Percentiles rank a stretch among this genome's conserved stretches.
Conservation (phyloP, 192 early-diverging fungal genomes). For the Phycomyces nitens region DNA sequence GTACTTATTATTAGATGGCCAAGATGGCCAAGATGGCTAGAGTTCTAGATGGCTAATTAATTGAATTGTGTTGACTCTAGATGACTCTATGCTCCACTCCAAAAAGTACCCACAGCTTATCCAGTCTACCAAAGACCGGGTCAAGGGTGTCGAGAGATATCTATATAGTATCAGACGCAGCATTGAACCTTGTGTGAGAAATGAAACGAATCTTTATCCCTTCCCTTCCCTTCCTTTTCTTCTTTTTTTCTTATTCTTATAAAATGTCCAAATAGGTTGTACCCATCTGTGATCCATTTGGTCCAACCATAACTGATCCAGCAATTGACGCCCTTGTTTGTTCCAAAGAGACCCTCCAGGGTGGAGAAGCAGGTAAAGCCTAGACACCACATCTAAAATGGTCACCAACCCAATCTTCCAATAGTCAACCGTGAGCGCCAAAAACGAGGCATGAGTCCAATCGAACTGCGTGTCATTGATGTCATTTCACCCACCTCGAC, state of each 20-base stretch:
- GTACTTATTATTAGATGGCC: constrained; percentile 49
- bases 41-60: too few species aligned
- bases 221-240: neutral
- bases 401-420: too few species aligned
- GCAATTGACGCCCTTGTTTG: constrained; percentile 78
- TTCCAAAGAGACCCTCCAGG: constrained; percentile 74
- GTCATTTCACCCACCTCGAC: constrained; percentile 50
- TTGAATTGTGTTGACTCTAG: too few species aligned
- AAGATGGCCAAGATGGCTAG: neutral
- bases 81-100: constrained; percentile 58
- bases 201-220: too few species aligned
- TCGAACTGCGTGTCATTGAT: constrained; percentile 73
- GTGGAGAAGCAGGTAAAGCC: constrained; percentile 72
- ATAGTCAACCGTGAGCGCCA: constrained; percentile 76
- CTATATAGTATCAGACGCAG: constrained; percentile 46
- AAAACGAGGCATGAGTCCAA: constrained; percentile 44
- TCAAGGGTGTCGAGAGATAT: constrained; percentile 58
- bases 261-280: constrained; percentile 42
- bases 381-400: too few species aligned
- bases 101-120: constrained; percentile 72
- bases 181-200: constrained; percentile 37
- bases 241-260: neutral
- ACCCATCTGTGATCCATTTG: constrained; percentile 79
- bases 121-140: constrained; percentile 60
- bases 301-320: constrained; percentile 75